Conservation (phyloP, 2,329 filamentous ascomycete species). For the Lecanicillium sp. region DNA sequence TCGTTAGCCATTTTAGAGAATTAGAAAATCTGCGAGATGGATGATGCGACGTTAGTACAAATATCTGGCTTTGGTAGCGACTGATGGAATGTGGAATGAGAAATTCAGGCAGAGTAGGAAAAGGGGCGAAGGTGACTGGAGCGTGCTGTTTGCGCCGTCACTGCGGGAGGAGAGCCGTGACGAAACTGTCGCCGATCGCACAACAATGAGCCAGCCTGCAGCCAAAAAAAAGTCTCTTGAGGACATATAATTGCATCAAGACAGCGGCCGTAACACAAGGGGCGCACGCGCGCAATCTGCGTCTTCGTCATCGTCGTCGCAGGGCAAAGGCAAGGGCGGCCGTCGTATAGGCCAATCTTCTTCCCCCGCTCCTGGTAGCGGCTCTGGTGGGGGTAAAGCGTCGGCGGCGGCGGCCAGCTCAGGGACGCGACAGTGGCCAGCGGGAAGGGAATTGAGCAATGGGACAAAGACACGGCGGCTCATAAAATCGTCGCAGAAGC, state of each 20-base stretch:
- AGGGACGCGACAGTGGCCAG: background rate
- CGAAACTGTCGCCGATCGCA: background rate
- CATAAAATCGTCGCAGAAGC: too few relatives aligned
- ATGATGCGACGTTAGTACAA: slow-evolving; percentile 15
- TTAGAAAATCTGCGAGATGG: slow-evolving; percentile 15
- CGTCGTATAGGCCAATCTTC: background rate
- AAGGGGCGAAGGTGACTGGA: too few relatives aligned
- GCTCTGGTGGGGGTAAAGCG: slow-evolving; percentile 6
- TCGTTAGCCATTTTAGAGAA: slow-evolving; percentile 88
- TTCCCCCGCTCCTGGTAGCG: slow-evolving; percentile 7
- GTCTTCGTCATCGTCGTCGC: too few relatives aligned
- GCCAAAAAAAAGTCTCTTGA: background rate
- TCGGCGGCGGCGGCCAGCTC: background rate
- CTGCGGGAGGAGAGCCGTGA: too few relatives aligned
- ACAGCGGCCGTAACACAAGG: background rate
- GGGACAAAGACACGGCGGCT: too few relatives aligned
- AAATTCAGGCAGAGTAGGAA: too few relatives aligned
- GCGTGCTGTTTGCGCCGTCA: too few relatives aligned
- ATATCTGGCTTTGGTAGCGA: too few relatives aligned
- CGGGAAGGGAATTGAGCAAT: background rate
- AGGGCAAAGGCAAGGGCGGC: background rate
- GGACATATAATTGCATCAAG: background rate
- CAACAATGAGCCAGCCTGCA: background rate
- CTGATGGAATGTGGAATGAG: too few relatives aligned
- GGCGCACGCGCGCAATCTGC: too few relatives aligned